These are phyloP conservation scores for Yamadazyma atmosphaerica DNA, from an alignment of 1,139 yeast genomes.

Conservation along the genomic window DNA sequence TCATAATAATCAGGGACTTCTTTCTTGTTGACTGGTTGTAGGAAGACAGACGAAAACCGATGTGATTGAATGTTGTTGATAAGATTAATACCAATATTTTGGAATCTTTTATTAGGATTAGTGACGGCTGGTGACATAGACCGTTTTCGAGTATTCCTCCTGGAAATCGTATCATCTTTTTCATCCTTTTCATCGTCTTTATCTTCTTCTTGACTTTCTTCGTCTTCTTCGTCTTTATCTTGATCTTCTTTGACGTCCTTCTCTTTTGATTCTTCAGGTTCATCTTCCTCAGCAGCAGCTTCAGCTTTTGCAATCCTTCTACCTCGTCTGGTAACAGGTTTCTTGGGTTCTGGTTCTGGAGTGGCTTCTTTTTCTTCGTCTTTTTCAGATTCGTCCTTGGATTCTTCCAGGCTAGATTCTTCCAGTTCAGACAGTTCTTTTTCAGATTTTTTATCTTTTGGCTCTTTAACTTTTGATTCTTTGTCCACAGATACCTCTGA, in stretches of 20 bases:
- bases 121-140: conserved; percentile 30
- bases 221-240: conserved; percentile 1
- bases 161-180: conserved; percentile 6
- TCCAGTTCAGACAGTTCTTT: conserved; percentile 4
- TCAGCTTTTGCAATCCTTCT: conserved; percentile 2
- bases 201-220: conserved; percentile 1
- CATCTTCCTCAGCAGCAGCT: conserved; percentile 8
- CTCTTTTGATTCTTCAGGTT: conserved; percentile 6
- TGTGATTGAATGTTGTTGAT: conserved; percentile 67
- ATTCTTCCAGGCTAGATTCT: conserved; percentile 3
- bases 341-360: conserved; percentile 9
- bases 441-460: conserved; percentile 3
- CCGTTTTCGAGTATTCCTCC: conserved; percentile 9
- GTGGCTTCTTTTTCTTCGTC: conserved; percentile 6
- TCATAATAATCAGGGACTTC: conserved; percentile 72
- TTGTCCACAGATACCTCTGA: background rate
- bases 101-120: conserved; percentile 49
- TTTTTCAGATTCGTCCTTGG: conserved; percentile 5
- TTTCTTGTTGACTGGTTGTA: conserved; percentile 64
- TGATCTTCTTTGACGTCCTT: conserved; percentile 1
- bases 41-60: conserved; percentile 71
- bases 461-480: background rate
- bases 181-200: conserved; percentile 8
- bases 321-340: conserved; percentile 9
- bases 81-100: conserved; percentile 56